Evolutionary conservation across 2,329 filamentous ascomycete genomes (phyloP).

Genomic region (Fusarium subglutinans): DNA sequence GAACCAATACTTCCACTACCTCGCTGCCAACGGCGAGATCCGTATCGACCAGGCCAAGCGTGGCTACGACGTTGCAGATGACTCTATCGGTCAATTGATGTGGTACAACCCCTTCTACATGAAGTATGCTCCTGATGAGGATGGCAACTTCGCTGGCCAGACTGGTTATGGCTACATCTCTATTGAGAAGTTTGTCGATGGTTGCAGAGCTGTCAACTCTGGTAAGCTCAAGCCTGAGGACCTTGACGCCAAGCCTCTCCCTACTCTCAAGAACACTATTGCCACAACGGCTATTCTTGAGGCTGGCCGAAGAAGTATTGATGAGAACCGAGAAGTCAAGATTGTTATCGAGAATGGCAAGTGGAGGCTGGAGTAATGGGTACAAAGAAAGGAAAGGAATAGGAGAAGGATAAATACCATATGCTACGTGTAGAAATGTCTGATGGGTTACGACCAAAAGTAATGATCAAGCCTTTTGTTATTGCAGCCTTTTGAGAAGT

Average conservation of each 20-base stretch:
- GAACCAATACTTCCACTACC: conserved; percentile 97
- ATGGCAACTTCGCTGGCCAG: conserved; percentile 93
- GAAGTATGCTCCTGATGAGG: conserved; percentile 92
- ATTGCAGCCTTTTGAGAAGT: neutral
- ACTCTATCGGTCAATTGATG: conserved; percentile 72
- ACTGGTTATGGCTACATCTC: conserved; percentile 93
- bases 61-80: conserved; percentile 93
- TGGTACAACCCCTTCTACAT: conserved; percentile 98
- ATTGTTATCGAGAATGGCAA: conserved; percentile 72
- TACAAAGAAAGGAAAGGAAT: neutral
- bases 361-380: conserved; percentile 70
- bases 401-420: conserved; percentile 14
- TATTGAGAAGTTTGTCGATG: conserved; percentile 96
- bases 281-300: conserved; percentile 92
- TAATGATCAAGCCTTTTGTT: conserved; percentile 23
- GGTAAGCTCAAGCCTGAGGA: conserved; percentile 76
- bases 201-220: conserved; percentile 80
- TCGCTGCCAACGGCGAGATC: conserved; percentile 85
- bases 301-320: conserved; percentile 83
- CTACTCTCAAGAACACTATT: conserved; percentile 88
- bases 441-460: conserved; percentile 26
- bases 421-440: conserved; percentile 3
- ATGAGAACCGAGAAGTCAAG: conserved; percentile 80
- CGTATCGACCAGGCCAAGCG: conserved; percentile 92
- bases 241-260: conserved; percentile 81